These are phyloP conservation scores for Cornus controversa DNA, from an alignment of 148 eudicot species.

Conservation along the genomic window DNA sequence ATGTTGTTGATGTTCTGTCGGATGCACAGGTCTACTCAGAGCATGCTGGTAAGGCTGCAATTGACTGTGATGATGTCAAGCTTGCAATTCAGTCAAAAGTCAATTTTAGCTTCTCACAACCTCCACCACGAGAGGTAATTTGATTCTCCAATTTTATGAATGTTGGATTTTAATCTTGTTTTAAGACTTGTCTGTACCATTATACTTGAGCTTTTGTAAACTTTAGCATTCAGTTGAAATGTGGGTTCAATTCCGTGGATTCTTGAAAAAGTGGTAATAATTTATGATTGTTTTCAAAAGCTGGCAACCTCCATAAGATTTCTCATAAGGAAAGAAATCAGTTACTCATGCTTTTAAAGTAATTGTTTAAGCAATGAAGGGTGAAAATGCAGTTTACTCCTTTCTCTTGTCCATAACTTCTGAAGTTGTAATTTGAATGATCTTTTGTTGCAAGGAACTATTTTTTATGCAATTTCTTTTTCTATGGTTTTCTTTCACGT, in stretches of 20 bases:
- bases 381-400: neutral
- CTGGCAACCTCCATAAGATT: neutral
- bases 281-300: neutral
- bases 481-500: too few species aligned
- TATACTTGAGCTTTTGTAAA: too few species aligned
- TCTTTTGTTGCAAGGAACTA: too few species aligned
- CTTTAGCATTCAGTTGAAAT: neutral
- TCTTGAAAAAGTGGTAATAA: too few species aligned
- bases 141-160: neutral
- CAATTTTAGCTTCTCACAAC: conserved; percentile 93
- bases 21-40: conserved; percentile 97
- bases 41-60: conserved; percentile 76
- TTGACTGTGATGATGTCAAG: conserved; percentile 84
- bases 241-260: too few species aligned
- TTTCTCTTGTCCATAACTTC: neutral
- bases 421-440: too few species aligned
- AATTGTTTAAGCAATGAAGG: neutral
- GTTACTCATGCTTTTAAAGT: neutral
- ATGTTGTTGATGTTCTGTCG: conserved; percentile 76
- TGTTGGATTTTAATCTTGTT: too few species aligned
- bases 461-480: neutral
- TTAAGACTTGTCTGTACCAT: too few species aligned
- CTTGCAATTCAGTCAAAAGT: conserved; percentile 89
- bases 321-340: neutral
- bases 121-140: conserved; percentile 94